Base-by-base conservation (phyloP, 2,329 filamentous ascomycete species). In the Ascochyta fabae region DNA sequence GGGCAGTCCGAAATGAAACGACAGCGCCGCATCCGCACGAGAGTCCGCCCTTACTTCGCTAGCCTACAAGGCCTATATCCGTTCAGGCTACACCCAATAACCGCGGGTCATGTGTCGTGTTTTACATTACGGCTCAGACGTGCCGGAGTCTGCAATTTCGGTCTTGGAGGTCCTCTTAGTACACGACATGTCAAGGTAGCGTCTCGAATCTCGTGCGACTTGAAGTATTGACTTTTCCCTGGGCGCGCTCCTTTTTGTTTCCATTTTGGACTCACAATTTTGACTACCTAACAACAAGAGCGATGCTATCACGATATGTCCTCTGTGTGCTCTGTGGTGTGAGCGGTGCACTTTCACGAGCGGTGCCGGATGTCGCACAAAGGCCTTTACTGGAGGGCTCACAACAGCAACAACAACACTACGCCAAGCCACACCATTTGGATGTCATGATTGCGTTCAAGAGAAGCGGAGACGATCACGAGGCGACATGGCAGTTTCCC, bases 401-500 rank as follows among this genome's bases (percentile, higher is more conserved):
- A 31, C 29, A 23, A 16, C 19, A 19, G 19, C 24, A 39, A 34
- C 34, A 44, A 22, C 31, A 36, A 23, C 16, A 22, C 6, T 6
- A 44, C 13, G 40, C 39, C 45, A 38, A 48, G 38, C 19, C 39
- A 13, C 12, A 22, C 12, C 42, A 35, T 13, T n/a, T 34, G 35
- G 34, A 34, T 5, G 45, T 48, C 10, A 22, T 54, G 27, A 22
- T 49, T 13, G 52, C 52, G 5, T 48, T 40, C 29, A 49, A 40
- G 13, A 22, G 40, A 19, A 36, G 27, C 13, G 45, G 57, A 51
- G 33, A 60, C 48, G 27, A 48, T 51, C 9, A 42, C 48, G 47
- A 61, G 60, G 39, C 50, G 45, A 39, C 60, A 50, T 33, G 38
- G 56, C 22, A 68, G 41, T 44, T 71, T 15, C 61, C 61, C 2